Percentiles rank a stretch among this genome's conserved stretches.
phyloP scores from a whole-genome alignment of 306 rosid genomes.

The Acacia acuminata region DNA sequence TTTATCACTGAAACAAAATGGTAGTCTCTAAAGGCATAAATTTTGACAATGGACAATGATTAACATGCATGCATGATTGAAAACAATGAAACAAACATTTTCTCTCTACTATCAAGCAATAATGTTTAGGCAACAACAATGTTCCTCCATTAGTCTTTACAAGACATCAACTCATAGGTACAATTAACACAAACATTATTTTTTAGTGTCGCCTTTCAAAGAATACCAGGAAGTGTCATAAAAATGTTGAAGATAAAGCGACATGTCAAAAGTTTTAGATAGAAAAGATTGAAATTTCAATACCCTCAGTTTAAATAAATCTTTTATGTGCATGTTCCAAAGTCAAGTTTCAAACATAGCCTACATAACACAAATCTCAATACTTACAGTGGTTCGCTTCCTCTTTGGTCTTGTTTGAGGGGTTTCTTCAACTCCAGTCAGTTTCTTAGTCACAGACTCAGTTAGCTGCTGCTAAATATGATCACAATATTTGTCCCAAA shows the following conservation, averaged over 20 bases:
- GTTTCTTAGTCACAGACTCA: conserved; percentile 33
- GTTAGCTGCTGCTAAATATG: conserved; percentile 30
- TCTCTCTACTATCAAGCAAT: background rate
- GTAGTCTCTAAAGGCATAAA: conserved; percentile 11
- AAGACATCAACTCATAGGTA: conserved; percentile 11
- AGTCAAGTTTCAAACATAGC: background rate
- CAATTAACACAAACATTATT: background rate
- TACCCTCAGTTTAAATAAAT: background rate
- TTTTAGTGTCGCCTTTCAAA: background rate
- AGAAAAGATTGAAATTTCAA: conserved; percentile 6
- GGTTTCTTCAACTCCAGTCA: conserved; percentile 33
- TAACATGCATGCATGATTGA: background rate
- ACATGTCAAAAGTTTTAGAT: background rate
- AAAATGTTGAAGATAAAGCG: background rate
- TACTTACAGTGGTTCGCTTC: conserved; percentile 31
- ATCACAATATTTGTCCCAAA: conserved; percentile 6
- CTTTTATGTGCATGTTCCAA: too few species aligned
- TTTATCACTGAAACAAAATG: background rate
- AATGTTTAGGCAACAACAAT: background rate
- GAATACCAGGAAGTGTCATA: background rate
- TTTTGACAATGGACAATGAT: background rate
- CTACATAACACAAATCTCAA: conserved; percentile 34
- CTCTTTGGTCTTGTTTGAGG: conserved; percentile 39
- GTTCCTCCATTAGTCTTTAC: background rate
- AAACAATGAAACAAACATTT: background rate